Conservation (phyloP, 2,329 filamentous ascomycete species). For the Penicillium sp. region DNA sequence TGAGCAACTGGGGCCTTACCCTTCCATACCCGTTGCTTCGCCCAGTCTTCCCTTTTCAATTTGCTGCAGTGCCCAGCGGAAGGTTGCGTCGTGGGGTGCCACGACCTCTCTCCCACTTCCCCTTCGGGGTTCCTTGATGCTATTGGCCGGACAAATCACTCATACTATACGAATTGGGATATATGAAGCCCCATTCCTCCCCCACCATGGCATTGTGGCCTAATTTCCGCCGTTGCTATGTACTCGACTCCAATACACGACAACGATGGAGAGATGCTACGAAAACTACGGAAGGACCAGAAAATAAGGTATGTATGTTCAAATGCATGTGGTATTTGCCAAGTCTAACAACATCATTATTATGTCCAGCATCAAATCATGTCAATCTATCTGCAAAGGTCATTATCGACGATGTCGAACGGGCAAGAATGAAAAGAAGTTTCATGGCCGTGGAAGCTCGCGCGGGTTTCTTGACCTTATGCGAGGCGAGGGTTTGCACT, state of each 20-base stretch:
- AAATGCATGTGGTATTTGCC: conserved; percentile 15
- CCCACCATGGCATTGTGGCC: background rate
- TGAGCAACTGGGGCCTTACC: background rate
- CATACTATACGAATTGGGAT: conserved; percentile 1
- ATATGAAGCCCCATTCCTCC: background rate
- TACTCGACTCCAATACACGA: background rate
- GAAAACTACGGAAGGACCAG: background rate
- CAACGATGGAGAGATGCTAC: background rate
- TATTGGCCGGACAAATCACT: conserved; percentile 16
- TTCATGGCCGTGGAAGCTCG: background rate
- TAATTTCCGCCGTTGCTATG: background rate
- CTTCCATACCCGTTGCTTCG: background rate
- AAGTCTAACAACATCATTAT: conserved; percentile 18
- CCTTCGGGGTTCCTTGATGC: background rate
- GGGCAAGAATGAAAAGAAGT: conserved; percentile 1
- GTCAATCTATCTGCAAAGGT: conserved; percentile 13
- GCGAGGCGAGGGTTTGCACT: background rate
- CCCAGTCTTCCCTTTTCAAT: background rate
- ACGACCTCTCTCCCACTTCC: background rate
- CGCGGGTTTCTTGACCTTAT: background rate
- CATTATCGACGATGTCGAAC: conserved; percentile 1
- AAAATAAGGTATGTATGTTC: conserved; percentile 10
- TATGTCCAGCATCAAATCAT: conserved; percentile 15
- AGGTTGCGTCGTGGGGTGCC: conserved; percentile 7
- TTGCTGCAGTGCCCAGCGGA: conserved; percentile 1